Conservation (phyloP, 2,329 filamentous ascomycete genomes). For the Pezicula neosporulosa region DNA sequence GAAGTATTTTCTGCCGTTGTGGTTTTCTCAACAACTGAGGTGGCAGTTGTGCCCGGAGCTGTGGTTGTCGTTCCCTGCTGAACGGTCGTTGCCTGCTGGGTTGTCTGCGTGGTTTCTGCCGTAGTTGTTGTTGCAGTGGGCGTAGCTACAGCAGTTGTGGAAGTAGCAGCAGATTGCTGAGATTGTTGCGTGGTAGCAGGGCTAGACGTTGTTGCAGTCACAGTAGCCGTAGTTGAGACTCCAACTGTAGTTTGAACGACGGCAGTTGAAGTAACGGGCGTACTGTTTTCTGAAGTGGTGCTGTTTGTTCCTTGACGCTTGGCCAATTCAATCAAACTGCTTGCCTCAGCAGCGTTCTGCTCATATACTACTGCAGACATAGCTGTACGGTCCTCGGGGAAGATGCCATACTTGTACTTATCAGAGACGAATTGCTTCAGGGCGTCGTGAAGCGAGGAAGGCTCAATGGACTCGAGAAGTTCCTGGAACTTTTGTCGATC, state of each 20-base stretch:
- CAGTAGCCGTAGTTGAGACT: not conserved
- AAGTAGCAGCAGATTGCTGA: not conserved
- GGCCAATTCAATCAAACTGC: slow-evolving; percentile 60
- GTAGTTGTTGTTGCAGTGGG: no score
- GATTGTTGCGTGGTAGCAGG: not conserved
- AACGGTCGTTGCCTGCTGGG: no score
- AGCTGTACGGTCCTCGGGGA: slow-evolving; percentile 59
- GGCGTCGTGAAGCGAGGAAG: slow-evolving; percentile 60
- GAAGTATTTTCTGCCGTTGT: not conserved
- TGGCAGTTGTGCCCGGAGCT: no score
- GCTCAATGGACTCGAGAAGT: slow-evolving; percentile 52
- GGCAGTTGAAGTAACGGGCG: slow-evolving; percentile 8
- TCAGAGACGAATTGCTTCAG: slow-evolving; percentile 60
- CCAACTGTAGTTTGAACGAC: slow-evolving; percentile 3
- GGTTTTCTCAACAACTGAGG: no score
- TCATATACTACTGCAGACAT: slow-evolving; percentile 61
- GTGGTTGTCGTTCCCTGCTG: no score
- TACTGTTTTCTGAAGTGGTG: slow-evolving; percentile 12
- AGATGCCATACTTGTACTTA: slow-evolving; percentile 66
- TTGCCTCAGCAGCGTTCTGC: slow-evolving; percentile 58
- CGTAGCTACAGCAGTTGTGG: not conserved
- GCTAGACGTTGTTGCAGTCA: not conserved
- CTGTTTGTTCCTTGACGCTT: slow-evolving; percentile 48
- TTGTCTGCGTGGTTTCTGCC: no score
- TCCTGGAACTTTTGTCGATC: slow-evolving; percentile 44